Percentiles rank a stretch among this genome's conserved stretches.
These are phyloP conservation scores for Suaeda aralocaspica DNA, from an alignment of 148 eudicot genomes.

Conservation along the genomic window DNA sequence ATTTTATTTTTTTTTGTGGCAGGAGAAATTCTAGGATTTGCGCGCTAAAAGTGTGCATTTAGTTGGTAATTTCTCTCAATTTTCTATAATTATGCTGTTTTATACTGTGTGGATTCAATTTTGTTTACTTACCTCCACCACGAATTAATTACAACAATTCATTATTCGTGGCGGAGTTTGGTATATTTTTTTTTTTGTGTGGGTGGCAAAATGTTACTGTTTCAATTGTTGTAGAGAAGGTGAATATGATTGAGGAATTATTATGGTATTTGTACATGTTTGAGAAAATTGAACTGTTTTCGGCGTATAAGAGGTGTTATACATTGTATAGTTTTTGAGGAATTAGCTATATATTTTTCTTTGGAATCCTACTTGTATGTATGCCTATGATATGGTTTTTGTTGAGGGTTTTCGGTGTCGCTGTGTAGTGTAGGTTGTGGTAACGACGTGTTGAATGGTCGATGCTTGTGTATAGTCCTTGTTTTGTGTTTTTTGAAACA, in stretches of 20 bases:
- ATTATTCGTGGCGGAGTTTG: no score
- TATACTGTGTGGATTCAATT: neutral
- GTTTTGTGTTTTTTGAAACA: no score
- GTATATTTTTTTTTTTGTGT: neutral
- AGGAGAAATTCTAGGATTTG: constrained; percentile 81
- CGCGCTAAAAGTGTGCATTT: constrained; percentile 71
- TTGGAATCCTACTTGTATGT: neutral
- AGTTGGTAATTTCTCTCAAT: constrained; percentile 46
- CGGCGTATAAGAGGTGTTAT: neutral
- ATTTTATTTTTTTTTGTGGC: constrained; percentile 11
- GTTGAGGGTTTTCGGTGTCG: neutral
- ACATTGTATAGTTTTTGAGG: neutral
- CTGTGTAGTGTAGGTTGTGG: neutral
- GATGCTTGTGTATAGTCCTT: neutral
- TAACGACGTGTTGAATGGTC: neutral
- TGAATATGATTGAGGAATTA: neutral
- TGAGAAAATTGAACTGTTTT: neutral
- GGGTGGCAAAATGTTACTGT: neutral
- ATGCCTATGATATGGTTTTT: neutral
- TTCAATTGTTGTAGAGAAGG: neutral
- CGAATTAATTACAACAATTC: no score
- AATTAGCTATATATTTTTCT: neutral
- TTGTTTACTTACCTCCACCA: no score
- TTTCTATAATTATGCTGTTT: no score
- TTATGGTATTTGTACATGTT: neutral